Percentiles rank a stretch among this genome's conserved stretches.
phyloP scores from a whole-genome alignment of 139 green algal genomes.

The Chlamydomonas schloesseri region DNA sequence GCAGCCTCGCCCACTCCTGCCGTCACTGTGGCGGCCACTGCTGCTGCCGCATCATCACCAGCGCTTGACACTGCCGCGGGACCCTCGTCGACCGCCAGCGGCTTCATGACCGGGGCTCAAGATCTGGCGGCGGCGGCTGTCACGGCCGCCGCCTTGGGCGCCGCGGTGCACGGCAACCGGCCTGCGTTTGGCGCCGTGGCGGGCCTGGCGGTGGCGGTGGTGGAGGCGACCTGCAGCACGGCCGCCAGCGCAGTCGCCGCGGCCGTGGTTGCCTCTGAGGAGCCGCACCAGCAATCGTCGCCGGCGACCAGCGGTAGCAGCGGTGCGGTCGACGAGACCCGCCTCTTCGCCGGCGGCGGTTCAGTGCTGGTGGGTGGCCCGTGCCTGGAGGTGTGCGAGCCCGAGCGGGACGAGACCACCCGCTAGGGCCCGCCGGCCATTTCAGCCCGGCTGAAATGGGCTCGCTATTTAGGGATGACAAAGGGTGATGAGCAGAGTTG shows the following conservation, averaged over 20 bases:
- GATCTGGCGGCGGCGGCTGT: background rate
- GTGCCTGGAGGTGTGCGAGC: slow-evolving; percentile 9
- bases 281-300: no score
- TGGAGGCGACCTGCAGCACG: background rate
- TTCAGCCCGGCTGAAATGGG: no score
- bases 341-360: background rate
- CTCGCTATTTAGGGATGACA: no score
- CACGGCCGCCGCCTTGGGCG: background rate
- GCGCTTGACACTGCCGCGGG: background rate
- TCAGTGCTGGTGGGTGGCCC: background rate
- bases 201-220: background rate
- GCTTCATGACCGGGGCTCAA: background rate
- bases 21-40: background rate
- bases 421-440: no score
- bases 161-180: background rate
- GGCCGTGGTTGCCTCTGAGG: no score
- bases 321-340: no score
- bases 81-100: no score
- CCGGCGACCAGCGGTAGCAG: no score
- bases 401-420: no score
- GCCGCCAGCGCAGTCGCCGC: no score
- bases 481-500: no score
- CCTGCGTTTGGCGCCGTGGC: background rate
- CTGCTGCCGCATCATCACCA: background rate
- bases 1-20: background rate